These are phyloP conservation scores for Oryza coarctata DNA, from an alignment of 176 grass and related monocot genomes.

Conservation along the genomic window DNA sequence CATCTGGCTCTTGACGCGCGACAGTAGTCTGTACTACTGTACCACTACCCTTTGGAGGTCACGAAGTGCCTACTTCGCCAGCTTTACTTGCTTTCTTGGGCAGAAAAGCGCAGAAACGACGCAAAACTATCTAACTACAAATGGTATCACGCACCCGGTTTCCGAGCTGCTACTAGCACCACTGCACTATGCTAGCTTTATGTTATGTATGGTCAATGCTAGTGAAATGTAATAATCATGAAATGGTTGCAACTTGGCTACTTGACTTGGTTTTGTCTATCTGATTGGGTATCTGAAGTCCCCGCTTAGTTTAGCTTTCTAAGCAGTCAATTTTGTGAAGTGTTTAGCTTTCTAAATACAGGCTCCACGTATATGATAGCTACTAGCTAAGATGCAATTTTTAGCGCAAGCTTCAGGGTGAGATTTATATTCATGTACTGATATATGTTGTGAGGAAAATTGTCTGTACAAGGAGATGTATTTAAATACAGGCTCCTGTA, in stretches of 20 bases:
- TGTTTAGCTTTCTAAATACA: not conserved
- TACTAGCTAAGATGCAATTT: not conserved
- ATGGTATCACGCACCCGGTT: slow-evolving; percentile 31
- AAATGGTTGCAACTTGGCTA: not conserved
- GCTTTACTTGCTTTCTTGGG: not conserved
- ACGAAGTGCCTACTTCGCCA: slow-evolving; percentile 13
- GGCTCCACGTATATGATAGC: not conserved
- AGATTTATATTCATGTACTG: not conserved
- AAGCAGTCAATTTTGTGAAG: not conserved
- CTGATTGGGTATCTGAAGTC: not conserved
- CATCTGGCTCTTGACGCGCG: not conserved
- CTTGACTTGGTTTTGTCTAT: not conserved
- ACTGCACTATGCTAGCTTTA: not conserved
- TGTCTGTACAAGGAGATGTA: not conserved
- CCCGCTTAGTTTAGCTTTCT: not conserved
- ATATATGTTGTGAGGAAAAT: not conserved
- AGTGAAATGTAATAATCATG: not conserved
- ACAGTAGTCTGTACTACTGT: not conserved
- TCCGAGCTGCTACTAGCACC: not conserved
- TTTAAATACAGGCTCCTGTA: not conserved
- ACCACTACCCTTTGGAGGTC: slow-evolving; percentile 7
- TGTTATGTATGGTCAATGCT: not conserved
- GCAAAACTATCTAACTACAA: not conserved
- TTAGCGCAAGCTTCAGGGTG: not conserved
- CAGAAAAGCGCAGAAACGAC: slow-evolving; percentile 21